Percentiles rank a stretch among this genome's conserved stretches.
Evolutionary conservation across 1,284 basidiomycete species (phyloP).

Genomic region (Irpex lacteus): DNA sequence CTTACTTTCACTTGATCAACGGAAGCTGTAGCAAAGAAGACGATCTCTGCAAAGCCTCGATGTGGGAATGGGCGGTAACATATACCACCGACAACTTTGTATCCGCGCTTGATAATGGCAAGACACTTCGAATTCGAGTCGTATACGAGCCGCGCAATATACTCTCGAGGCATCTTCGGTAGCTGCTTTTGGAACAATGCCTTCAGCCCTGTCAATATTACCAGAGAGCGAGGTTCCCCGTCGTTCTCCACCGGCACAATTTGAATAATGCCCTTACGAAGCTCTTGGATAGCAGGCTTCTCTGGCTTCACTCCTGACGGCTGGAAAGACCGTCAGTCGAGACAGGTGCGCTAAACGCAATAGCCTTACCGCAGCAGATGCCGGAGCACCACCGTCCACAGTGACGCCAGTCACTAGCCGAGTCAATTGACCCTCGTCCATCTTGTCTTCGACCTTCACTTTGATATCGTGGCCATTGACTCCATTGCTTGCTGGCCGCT

Average conservation of each 20-base stretch:
- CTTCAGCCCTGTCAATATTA: slow-evolving; percentile 93
- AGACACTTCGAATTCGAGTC: slow-evolving; percentile 90
- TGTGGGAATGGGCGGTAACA: slow-evolving; percentile 96
- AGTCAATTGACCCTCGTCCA: slow-evolving; percentile 71
- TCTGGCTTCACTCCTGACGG: slow-evolving; percentile 57
- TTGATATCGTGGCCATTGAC: slow-evolving; percentile 48
- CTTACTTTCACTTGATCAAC: slow-evolving; percentile 95
- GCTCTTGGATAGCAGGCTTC: slow-evolving; percentile 82
- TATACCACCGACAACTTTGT: slow-evolving; percentile 97
- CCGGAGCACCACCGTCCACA: slow-evolving; percentile 56
- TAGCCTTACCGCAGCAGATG: slow-evolving; percentile 25
- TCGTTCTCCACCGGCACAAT: slow-evolving; percentile 89
- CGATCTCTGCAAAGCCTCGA: slow-evolving; percentile 95
- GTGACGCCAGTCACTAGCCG: slow-evolving; percentile 79
- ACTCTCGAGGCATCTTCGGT: slow-evolving; percentile 99
- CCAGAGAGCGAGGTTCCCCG: slow-evolving; percentile 68
- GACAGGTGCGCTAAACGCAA: slow-evolving; percentile 2
- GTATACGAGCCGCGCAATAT: slow-evolving; percentile 94
- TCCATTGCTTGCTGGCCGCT: slow-evolving; percentile 41
- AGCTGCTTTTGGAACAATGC: slow-evolving; percentile 97
- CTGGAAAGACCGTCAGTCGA: neutral
- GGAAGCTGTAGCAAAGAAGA: slow-evolving; percentile 97
- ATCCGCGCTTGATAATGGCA: slow-evolving; percentile 94
- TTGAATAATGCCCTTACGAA: slow-evolving; percentile 82
- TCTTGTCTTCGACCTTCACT: slow-evolving; percentile 73